Conservation (phyloP, 225 moss, liverwort and hornwort genomes). For the Polytrichum formosum region DNA sequence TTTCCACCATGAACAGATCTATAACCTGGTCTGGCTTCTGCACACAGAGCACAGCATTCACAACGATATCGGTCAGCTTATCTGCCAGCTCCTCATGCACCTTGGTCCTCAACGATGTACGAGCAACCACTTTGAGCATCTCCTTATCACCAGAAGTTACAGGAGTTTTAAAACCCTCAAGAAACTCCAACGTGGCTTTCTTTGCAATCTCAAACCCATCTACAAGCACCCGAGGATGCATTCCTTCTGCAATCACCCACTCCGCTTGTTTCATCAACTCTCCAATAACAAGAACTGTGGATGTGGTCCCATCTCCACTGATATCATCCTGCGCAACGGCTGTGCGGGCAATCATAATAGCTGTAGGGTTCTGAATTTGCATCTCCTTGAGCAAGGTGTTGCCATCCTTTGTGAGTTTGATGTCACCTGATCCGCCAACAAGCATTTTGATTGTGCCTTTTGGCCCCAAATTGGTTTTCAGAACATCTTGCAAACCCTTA, state of each 20-base stretch:
- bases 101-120: slow-evolving; percentile 92
- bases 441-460: slow-evolving; percentile 99
- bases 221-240: slow-evolving; percentile 94
- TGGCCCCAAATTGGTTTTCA: slow-evolving; percentile 94
- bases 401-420: slow-evolving; percentile 97
- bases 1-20: slow-evolving; percentile 97
- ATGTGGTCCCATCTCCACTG: slow-evolving; percentile 95
- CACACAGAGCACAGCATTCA: slow-evolving; percentile 87
- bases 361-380: slow-evolving; percentile 99
- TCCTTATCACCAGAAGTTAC: slow-evolving; percentile 80
- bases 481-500: slow-evolving; percentile 87
- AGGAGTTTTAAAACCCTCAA: slow-evolving; percentile 89
- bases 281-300: slow-evolving; percentile 86
- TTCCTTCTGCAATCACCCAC: slow-evolving; percentile 82
- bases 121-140: slow-evolving; percentile 82
- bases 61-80: slow-evolving; percentile 89
- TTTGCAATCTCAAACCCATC: slow-evolving; percentile 98
- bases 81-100: slow-evolving; percentile 95
- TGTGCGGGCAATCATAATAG: slow-evolving; percentile 98
- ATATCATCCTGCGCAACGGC: slow-evolving; percentile 99
- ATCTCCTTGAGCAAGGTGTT: slow-evolving; percentile 97
- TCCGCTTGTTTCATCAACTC: slow-evolving; percentile 98
- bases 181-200: slow-evolving; percentile 77
- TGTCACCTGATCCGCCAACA: slow-evolving; percentile 94
- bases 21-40: slow-evolving; percentile 77